Evolutionary conservation across 805 yeast species (phyloP).

Genomic region (Blastobotrys americana): DNA sequence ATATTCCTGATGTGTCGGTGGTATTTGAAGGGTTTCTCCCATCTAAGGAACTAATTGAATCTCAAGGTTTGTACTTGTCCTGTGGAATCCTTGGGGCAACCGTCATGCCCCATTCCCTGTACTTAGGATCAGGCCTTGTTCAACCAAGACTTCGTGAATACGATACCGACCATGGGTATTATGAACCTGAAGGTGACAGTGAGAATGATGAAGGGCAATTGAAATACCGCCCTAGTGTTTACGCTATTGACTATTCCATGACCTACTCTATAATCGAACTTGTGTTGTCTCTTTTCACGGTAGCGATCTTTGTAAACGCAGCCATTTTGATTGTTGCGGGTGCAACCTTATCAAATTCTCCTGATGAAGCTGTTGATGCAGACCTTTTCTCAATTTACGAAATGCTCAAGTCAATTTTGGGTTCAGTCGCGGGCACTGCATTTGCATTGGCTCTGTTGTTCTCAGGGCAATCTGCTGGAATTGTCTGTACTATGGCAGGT

Average conservation of each 20-base stretch:
- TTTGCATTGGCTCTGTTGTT: conserved; percentile 84
- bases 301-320: conserved; percentile 87
- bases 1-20: conserved; percentile 43
- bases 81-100: conserved; percentile 89
- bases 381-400: conserved; percentile 77
- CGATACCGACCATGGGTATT: conserved; percentile 52
- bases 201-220: conserved; percentile 13
- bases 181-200: conserved; percentile 23
- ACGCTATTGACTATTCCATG: conserved; percentile 75
- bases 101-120: conserved; percentile 88
- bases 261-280: conserved; percentile 76
- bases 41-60: conserved; percentile 46
- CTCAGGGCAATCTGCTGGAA: conserved; percentile 93
- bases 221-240: conserved; percentile 61
- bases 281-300: conserved; percentile 71
- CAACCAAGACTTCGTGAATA: conserved; percentile 75
- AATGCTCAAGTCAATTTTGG: conserved; percentile 58
- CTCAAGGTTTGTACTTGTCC: conserved; percentile 64
- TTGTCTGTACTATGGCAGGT: conserved; percentile 88
- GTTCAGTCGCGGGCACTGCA: conserved; percentile 80
- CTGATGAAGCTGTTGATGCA: conserved; percentile 64
- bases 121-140: conserved; percentile 79
- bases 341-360: conserved; percentile 59
- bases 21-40: conserved; percentile 70
- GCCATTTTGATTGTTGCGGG: conserved; percentile 90